These are phyloP conservation scores for Elongisporangium prolatum DNA, from an alignment of 352 stramenopile species.

Conservation along the genomic window DNA sequence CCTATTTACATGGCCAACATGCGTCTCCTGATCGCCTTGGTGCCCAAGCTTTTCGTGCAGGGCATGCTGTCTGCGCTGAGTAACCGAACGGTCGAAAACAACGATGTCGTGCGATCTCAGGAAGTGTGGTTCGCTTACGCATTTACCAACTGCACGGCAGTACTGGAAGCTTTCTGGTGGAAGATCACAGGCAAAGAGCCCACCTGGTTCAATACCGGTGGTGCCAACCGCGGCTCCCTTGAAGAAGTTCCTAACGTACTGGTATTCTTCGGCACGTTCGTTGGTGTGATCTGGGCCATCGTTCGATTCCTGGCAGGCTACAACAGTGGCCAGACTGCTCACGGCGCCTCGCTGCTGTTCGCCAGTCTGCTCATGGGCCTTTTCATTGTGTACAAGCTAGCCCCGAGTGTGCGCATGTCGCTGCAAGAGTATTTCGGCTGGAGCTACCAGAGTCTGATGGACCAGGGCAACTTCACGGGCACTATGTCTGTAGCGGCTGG, in stretches of 20 bases:
- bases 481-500: slow-evolving; percentile 66
- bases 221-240: slow-evolving; percentile 54
- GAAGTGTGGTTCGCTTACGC: slow-evolving; percentile 83
- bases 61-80: slow-evolving; percentile 68
- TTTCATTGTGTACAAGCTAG: slow-evolving; percentile 77
- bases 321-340: slow-evolving; percentile 68
- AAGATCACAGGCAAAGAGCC: slow-evolving; percentile 80
- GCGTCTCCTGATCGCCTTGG: slow-evolving; percentile 66
- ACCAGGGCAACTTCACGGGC: slow-evolving; percentile 82
- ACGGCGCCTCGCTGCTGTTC: slow-evolving; percentile 69
- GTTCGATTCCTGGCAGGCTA: slow-evolving; percentile 78
- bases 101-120: slow-evolving; percentile 77
- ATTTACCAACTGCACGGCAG: slow-evolving; percentile 76
- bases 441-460: slow-evolving; percentile 81
- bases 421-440: slow-evolving; percentile 88
- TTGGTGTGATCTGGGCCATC: slow-evolving; percentile 63
- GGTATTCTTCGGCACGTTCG: slow-evolving; percentile 65
- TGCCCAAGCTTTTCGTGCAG: slow-evolving; percentile 78
- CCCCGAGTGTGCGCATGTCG: slow-evolving; percentile 77
- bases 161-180: slow-evolving; percentile 78
- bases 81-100: slow-evolving; percentile 83
- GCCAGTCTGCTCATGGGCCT: slow-evolving; percentile 79
- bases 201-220: slow-evolving; percentile 78
- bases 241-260: slow-evolving; percentile 74
- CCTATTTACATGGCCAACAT: slow-evolving; percentile 76